Evolutionary conservation across 2,329 filamentous ascomycete genomes (phyloP), one percentile per base, ranked within the genome.

Genomic region (Neofusicoccum ribis): DNA sequence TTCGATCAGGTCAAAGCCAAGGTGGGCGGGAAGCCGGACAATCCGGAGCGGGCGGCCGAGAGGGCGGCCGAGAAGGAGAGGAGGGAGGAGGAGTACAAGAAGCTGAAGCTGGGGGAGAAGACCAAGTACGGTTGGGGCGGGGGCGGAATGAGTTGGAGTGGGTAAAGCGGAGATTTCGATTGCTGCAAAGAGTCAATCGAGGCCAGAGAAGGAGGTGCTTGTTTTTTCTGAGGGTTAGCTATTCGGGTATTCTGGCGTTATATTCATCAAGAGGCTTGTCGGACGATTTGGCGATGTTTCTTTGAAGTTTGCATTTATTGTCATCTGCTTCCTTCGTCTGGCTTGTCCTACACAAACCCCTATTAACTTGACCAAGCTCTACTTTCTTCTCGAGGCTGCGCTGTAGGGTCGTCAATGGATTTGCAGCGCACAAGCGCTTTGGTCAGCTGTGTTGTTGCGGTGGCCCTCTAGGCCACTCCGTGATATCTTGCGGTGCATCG

Each of bases 71-170:
- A 47, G 39, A 64, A 64, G 15, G 61, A 52, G 6, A 23, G 39
- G 39, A 34, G 49, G 61, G 15, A 47, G 50, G 37, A 56, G 49
- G 61, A 64, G 15, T 56, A 64, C 49, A 37, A 56, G 49, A 43
- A 20, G 50, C 43, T 56, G n/a, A 46, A 36, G 2, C 56, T 64
- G 49, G 61, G 49, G 5, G 49, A 58, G 27, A 56, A 51, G 61
- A 56, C 61, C 7, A 64, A 58, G 50, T 44, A 20, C 3, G 61
- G 61, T 12, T 37, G n/a, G 34, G 52, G 52, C 11, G 7, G 39
- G 31, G 59, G 36, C n/a, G 49, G 54, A 51, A 65, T 51, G 59
- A 41, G 37, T 12, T 51, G 27, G 39, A 62, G 47, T 41, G 59
- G 59, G 2, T 62, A 36, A 62, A 39, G 23, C 17, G 20, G n/a